phyloP scores from a whole-genome alignment of 805 yeast species.

The Cyberlindnera xishuangbannaensis region DNA sequence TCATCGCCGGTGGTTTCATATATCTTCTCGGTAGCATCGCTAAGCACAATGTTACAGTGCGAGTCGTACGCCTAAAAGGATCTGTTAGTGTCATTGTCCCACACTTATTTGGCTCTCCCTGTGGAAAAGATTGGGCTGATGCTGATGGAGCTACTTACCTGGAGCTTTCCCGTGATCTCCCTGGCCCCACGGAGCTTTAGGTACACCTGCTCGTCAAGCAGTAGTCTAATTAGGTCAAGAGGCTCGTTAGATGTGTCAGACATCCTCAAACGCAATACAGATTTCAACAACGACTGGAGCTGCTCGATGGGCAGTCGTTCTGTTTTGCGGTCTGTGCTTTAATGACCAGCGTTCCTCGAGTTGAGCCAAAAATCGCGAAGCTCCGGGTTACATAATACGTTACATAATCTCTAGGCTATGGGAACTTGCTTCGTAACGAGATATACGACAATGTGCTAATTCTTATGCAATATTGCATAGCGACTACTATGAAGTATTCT shows the following conservation, averaged over 20 bases:
- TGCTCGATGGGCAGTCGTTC: no score
- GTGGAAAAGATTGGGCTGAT: no score
- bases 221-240: conserved; percentile 79
- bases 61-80: conserved; percentile 73
- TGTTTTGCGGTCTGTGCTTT: not conserved
- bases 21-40: conserved; percentile 86
- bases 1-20: conserved; percentile 44
- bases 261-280: no score
- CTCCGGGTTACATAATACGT: no score
- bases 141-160: conserved; percentile 38
- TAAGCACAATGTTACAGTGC: conserved; percentile 92
- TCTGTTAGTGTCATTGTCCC: conserved; percentile 8
- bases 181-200: conserved; percentile 93
- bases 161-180: conserved; percentile 83
- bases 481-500: no score
- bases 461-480: no score
- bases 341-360: not conserved
- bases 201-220: conserved; percentile 78
- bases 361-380: not conserved
- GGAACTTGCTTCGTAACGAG: no score
- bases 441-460: no score
- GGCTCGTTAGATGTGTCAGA: conserved; percentile 52
- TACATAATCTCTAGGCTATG: no score
- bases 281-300: no score
- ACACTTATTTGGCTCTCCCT: not conserved